Evolutionary conservation across 371 early-diverging fungal genomes (phyloP), one percentile per base, ranked within the genome.

Genomic region (Umbelopsis sp.): DNA sequence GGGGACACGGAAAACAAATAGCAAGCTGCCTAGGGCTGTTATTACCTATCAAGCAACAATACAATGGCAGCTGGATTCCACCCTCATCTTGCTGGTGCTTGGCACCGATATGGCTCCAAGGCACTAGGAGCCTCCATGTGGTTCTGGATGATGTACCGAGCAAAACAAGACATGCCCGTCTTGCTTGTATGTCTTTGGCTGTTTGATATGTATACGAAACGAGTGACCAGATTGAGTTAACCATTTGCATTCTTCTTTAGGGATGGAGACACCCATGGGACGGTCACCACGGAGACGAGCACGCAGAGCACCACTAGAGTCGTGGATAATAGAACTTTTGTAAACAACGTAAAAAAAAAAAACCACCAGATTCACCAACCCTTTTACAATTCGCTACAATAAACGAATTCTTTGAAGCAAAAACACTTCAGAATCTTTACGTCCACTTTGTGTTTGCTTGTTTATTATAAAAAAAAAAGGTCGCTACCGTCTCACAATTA

Each of bases 71-170:
- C 57, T 66, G 83, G 83, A 64, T 84, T 84, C 70, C 79, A 79
- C 68, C 84, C 84, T 68, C 84, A 84, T 65, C 70, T 79, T 63
- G 78, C 81, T 68, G 74, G 80, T 62, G 78, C 78, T 65, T 75
- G 79, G 75, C 80, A 84, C 67, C 80, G 81, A 50, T 81, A 80
- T 63, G 73, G 76, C 68, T 80, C 82, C 29, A 84, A 84, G 69
- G 75, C 78, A 22, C 80, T 92, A 63, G 92, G 93, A 63, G 92
- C 93, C 37, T 72, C 87, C 76, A 91, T 92, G 92, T 93, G 91
- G 91, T 91, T 93, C 76, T 93, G 91, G 91, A 91, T 93, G 86
- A 91, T 93, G 91, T 93, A 93, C 80, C 88, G 92, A 72, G 87
- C 90, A 48, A 93, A 92, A 78, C 88, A 93, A 77, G 93, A 93